A percentile compares a stretch with the other conserved stretches of the same genome.
Evolutionary conservation across 305 asterid genomes (phyloP).

Genomic region (Euphrasia arctica): DNA sequence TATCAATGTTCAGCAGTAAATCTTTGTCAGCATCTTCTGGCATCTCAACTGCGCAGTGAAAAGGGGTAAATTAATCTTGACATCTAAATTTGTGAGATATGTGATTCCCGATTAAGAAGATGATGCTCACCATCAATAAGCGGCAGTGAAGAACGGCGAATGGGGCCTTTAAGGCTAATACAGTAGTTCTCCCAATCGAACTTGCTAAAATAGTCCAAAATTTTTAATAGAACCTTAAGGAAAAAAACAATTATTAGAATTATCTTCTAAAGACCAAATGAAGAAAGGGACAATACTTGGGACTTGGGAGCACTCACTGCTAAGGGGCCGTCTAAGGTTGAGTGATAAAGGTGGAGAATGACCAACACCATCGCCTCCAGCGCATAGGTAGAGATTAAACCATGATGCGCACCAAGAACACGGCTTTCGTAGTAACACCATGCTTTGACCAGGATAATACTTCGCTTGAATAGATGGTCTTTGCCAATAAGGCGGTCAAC

Average conservation of each 20-base stretch:
- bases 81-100: slow-evolving; percentile 15
- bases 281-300: slow-evolving; percentile 20
- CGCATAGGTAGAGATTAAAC: slow-evolving; percentile 87
- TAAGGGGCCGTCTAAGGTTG: slow-evolving; percentile 71
- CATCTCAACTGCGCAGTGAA: slow-evolving; percentile 51
- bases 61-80: slow-evolving; percentile 11
- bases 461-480: slow-evolving; percentile 76
- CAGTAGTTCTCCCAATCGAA: slow-evolving; percentile 28
- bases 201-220: background rate
- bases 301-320: slow-evolving; percentile 49
- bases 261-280: slow-evolving; percentile 9
- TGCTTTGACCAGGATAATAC: slow-evolving; percentile 33
- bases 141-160: slow-evolving; percentile 62
- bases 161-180: slow-evolving; percentile 67
- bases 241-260: slow-evolving; percentile 7
- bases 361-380: slow-evolving; percentile 82
- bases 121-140: slow-evolving; percentile 54
- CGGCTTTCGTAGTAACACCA: slow-evolving; percentile 17
- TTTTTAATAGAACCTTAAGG: background rate
- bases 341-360: slow-evolving; percentile 76
- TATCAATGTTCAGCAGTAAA: slow-evolving; percentile 61
- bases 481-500: slow-evolving; percentile 72
- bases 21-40: slow-evolving; percentile 54
- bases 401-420: slow-evolving; percentile 81
- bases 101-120: slow-evolving; percentile 17